phyloP scores from a whole-genome alignment of 305 asterid species.

The Fraxinus xanthoxyloides region DNA sequence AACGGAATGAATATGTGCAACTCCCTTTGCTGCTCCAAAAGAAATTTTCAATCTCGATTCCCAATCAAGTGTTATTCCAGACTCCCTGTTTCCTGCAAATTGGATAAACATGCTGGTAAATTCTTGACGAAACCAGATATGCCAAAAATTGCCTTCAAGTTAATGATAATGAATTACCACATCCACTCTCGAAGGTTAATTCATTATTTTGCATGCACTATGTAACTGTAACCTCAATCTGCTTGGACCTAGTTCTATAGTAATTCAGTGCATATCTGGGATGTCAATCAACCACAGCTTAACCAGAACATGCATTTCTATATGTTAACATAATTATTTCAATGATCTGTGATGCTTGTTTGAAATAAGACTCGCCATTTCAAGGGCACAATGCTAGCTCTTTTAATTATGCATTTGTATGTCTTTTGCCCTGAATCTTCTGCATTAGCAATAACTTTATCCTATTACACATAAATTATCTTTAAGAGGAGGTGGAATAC shows the following conservation, averaged over 20 bases:
- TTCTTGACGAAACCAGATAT: neutral
- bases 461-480: neutral
- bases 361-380: neutral
- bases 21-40: slow-evolving; percentile 70
- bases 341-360: neutral
- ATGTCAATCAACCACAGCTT: neutral
- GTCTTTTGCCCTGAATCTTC: neutral
- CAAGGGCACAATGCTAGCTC: neutral
- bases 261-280: neutral
- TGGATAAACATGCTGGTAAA: slow-evolving; percentile 13
- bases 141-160: neutral
- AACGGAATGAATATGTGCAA: slow-evolving; percentile 61
- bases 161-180: neutral
- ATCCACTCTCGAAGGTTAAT: neutral
- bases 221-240: neutral
- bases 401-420: neutral
- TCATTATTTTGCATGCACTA: neutral
- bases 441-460: neutral
- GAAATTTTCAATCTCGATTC: slow-evolving; percentile 59
- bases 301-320: neutral
- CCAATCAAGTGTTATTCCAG: slow-evolving; percentile 64
- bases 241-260: neutral
- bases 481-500: slow-evolving; percentile 27
- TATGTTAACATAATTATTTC: neutral
- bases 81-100: slow-evolving; percentile 50